Percentiles rank a stretch among this genome's conserved stretches.
phyloP scores from a whole-genome alignment of 1,284 basidiomycete species.

The Melanopsichium pennsylvanicum region DNA sequence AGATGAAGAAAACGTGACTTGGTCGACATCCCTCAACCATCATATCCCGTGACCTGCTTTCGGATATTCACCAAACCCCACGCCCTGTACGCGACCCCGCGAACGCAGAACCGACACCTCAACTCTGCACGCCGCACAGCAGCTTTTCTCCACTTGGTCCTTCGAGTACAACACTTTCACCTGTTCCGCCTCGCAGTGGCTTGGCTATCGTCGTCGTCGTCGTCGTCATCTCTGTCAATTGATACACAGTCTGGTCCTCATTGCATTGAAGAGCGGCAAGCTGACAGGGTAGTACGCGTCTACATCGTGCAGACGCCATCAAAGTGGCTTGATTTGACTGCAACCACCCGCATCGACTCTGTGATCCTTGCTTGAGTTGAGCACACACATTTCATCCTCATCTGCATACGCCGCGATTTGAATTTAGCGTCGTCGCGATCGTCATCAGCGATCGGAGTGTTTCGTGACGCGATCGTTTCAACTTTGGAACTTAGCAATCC shows the following conservation, averaged over 20 bases:
- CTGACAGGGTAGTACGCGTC: too few relatives aligned
- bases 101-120: slow-evolving; percentile 5
- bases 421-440: background rate
- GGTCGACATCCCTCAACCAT: slow-evolving; percentile 41
- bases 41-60: slow-evolving; percentile 45
- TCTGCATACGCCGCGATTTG: background rate
- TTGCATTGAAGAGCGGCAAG: too few relatives aligned
- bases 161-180: slow-evolving; percentile 26
- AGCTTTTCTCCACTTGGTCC: background rate
- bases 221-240: background rate
- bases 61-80: slow-evolving; percentile 19
- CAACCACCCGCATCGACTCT: too few relatives aligned
- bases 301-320: too few relatives aligned
- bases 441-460: too few relatives aligned
- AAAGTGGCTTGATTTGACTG: too few relatives aligned
- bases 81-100: slow-evolving; percentile 29
- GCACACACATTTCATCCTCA: too few relatives aligned
- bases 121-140: slow-evolving; percentile 20
- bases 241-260: too few relatives aligned
- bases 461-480: too few relatives aligned
- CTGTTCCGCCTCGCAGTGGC: background rate
- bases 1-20: slow-evolving; percentile 35
- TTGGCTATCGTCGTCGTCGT: background rate
- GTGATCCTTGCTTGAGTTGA: too few relatives aligned
- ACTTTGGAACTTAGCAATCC: too few relatives aligned